A percentile compares a stretch with the other conserved stretches of the same genome.
These are phyloP conservation scores for Xylaria curta DNA, from an alignment of 495 filamentous ascomycete genomes.

Conservation along the genomic window DNA sequence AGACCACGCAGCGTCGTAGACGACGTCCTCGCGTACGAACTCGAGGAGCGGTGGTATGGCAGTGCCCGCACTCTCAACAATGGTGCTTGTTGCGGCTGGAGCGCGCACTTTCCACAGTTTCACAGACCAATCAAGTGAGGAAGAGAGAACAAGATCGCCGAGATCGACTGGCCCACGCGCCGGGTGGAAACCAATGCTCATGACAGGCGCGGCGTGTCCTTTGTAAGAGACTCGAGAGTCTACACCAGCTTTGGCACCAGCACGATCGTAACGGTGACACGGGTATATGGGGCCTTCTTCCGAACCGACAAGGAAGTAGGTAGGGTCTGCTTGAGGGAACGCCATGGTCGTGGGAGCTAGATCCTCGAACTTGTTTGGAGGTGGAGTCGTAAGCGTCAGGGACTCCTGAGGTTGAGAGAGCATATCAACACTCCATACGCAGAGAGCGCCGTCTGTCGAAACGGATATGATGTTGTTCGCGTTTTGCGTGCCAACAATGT, in stretches of 20 bases:
- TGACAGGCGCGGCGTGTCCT: slow-evolving; percentile 91
- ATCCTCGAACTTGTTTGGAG: slow-evolving; percentile 89
- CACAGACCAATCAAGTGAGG: slow-evolving; percentile 92
- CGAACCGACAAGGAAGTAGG: slow-evolving; percentile 95
- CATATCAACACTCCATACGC: slow-evolving; percentile 97
- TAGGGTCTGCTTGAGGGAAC: slow-evolving; percentile 94
- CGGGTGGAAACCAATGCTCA: slow-evolving; percentile 95
- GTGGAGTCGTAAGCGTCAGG: slow-evolving; percentile 83
- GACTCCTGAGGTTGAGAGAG: slow-evolving; percentile 93
- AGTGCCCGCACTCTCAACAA: slow-evolving; percentile 54
- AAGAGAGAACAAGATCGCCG: slow-evolving; percentile 89
- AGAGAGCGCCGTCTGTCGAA: slow-evolving; percentile 95
- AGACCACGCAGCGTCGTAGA: slow-evolving; percentile 95
- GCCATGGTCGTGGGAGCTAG: slow-evolving; percentile 95
- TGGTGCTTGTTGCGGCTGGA: slow-evolving; percentile 67
- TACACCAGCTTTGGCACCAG: slow-evolving; percentile 93
- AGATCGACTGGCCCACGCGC: slow-evolving; percentile 89
- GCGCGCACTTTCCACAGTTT: slow-evolving; percentile 94
- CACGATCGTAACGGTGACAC: slow-evolving; percentile 95
- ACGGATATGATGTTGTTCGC: slow-evolving; percentile 97
- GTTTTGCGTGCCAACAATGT: slow-evolving; percentile 96
- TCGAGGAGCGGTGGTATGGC: slow-evolving; percentile 79
- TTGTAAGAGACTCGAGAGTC: slow-evolving; percentile 83
- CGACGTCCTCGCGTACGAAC: slow-evolving; percentile 89
- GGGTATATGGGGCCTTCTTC: slow-evolving; percentile 96